Percentiles rank a stretch among this genome's conserved stretches.
These are phyloP conservation scores for Punica granatum DNA, from an alignment of 345 rosid genomes.

Conservation along the genomic window DNA sequence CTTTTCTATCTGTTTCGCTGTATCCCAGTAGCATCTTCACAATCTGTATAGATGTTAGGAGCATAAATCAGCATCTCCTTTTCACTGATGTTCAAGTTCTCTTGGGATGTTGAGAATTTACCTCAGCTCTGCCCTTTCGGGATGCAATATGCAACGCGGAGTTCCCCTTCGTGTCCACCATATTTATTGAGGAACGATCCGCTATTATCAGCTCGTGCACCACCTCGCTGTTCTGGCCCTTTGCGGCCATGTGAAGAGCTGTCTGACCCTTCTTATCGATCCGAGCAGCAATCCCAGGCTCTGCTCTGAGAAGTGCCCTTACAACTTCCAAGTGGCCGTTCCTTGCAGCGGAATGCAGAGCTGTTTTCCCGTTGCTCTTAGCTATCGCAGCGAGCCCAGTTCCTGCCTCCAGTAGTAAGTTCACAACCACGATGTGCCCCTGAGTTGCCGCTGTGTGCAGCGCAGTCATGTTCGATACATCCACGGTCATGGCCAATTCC, in stretches of 20 bases:
- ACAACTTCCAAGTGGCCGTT: constrained; percentile 12
- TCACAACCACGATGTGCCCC: constrained; percentile 10
- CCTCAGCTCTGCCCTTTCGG: constrained; percentile 10
- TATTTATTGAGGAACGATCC: background rate
- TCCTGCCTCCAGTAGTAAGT: constrained; percentile 5
- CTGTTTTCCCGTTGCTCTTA: constrained; percentile 12
- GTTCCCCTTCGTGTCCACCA: constrained; percentile 11
- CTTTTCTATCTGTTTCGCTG: background rate
- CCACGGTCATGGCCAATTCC: constrained; percentile 6
- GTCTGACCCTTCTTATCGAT: constrained; percentile 14
- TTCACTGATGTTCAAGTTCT: background rate
- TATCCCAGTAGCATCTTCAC: constrained; percentile 7
- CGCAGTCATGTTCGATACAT: constrained; percentile 9
- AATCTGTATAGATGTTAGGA: constrained; percentile 4
- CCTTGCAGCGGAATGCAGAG: constrained; percentile 12
- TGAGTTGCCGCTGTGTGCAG: constrained; percentile 10
- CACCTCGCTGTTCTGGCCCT: constrained; percentile 7
- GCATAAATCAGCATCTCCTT: background rate
- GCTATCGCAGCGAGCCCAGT: constrained; percentile 8
- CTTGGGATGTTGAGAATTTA: background rate
- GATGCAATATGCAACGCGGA: constrained; percentile 12
- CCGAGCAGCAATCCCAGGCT: background rate
- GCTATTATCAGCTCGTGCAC: constrained; percentile 10
- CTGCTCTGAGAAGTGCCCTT: constrained; percentile 1
- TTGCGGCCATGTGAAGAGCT: constrained; percentile 12